Conservation (phyloP, 352 stramenopile species). For the Plasmopara muralis region DNA sequence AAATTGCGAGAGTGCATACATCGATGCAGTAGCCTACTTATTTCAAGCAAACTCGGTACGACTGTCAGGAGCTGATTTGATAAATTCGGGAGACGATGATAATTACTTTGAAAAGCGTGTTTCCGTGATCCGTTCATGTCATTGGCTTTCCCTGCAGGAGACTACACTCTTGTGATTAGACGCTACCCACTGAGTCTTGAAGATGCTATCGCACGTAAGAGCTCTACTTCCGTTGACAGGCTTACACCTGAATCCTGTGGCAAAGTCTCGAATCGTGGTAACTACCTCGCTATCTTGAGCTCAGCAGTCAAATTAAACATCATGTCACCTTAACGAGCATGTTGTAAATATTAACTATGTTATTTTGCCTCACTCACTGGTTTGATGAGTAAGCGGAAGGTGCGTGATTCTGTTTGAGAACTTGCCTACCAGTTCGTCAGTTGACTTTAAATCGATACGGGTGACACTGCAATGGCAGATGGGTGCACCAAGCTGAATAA, state of each 20-base stretch:
- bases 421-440: conserved; percentile 40
- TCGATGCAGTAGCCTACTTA: conserved; percentile 55
- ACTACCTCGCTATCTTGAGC: conserved; percentile 54
- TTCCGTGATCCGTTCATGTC: conserved; percentile 72
- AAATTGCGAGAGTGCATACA: conserved; percentile 53
- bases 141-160: conserved; percentile 34
- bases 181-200: conserved; percentile 58
- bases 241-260: conserved; percentile 56
- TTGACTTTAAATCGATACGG: conserved; percentile 48
- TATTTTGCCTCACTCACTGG: conserved; percentile 48
- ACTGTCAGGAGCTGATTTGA: conserved; percentile 35
- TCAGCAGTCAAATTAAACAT: conserved; percentile 27
- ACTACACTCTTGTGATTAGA: conserved; percentile 58
- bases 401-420: conserved; percentile 65
- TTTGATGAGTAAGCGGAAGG: conserved; percentile 63
- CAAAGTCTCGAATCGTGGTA: conserved; percentile 24
- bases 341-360: conserved; percentile 7
- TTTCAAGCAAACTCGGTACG: conserved; percentile 33
- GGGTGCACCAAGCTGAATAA: conserved; percentile 67
- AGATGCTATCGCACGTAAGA: conserved; percentile 38
- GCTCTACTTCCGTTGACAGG: conserved; percentile 20
- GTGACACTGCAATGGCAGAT: conserved; percentile 73
- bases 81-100: conserved; percentile 55
- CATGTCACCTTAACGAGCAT: conserved; percentile 19
- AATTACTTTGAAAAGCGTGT: conserved; percentile 47